Conservation (phyloP, 164 flowering plant genomes). For the Litsea cubeba region DNA sequence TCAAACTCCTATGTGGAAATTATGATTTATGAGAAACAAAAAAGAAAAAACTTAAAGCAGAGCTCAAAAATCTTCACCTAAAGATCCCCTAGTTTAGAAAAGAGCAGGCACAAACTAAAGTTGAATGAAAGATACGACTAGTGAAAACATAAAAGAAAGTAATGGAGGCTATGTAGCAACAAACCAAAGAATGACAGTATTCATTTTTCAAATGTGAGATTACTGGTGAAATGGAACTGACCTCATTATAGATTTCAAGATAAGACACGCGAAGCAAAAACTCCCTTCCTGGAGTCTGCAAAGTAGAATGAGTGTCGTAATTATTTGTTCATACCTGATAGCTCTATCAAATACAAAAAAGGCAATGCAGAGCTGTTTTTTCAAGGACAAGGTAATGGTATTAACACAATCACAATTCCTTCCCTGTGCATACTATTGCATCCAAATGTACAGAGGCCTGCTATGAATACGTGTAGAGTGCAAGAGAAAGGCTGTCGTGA, state of each 20-base stretch:
- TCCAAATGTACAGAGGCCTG: too few species aligned
- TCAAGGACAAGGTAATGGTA: too few species aligned
- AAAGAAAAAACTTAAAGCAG: not conserved
- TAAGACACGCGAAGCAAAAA: constrained; percentile 95
- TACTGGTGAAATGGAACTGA: constrained; percentile 18
- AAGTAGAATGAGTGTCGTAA: constrained; percentile 8
- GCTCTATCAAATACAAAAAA: not conserved
- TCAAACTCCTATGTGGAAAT: not conserved
- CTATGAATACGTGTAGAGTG: too few species aligned
- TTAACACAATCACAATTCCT: not conserved
- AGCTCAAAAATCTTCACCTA: not conserved
- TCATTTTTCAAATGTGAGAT: not conserved
- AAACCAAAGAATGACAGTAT: not conserved
- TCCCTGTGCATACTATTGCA: too few species aligned
- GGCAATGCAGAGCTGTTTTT: not conserved
- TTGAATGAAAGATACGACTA: not conserved
- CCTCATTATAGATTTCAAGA: constrained; percentile 98
- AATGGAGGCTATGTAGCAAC: not conserved
- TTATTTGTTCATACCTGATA: not conserved
- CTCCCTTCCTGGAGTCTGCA: constrained; percentile 96
- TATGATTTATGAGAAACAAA: not conserved
- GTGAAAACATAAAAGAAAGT: not conserved
- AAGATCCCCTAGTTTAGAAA: not conserved
- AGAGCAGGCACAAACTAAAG: not conserved
- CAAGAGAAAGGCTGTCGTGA: too few species aligned